A percentile compares a stretch with the other conserved stretches of the same genome.
Evolutionary conservation across 176 grass and related monocot species (phyloP).

Genomic region (Chloris gayana): DNA sequence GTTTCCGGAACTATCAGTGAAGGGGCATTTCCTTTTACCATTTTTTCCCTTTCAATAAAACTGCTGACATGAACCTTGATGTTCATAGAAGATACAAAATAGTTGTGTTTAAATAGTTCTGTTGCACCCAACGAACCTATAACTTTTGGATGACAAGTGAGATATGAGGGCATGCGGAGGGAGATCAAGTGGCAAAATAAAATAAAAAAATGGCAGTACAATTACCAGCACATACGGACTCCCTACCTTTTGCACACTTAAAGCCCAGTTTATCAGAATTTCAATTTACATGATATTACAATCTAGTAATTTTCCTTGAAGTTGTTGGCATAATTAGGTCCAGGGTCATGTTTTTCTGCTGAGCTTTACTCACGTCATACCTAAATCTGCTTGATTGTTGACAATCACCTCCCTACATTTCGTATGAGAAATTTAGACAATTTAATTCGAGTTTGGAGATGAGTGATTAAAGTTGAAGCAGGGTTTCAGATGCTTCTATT

Average conservation of each 20-base stretch:
- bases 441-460: neutral
- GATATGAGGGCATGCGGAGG: neutral
- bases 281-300: neutral
- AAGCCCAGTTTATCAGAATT: neutral
- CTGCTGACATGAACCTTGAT: neutral
- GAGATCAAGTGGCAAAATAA: too few species aligned
- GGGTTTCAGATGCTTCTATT: conserved; percentile 17
- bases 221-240: too few species aligned
- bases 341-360: neutral
- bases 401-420: conserved; percentile 24
- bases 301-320: conserved; percentile 3
- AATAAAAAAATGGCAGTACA: too few species aligned
- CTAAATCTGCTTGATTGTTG: conserved; percentile 18
- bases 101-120: neutral
- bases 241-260: neutral
- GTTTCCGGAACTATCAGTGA: neutral
- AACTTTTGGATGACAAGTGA: neutral
- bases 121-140: neutral
- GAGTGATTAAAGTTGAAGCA: conserved; percentile 7
- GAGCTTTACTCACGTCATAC: conserved; percentile 6
- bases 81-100: neutral
- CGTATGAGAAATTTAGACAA: conserved; percentile 12
- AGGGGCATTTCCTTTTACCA: neutral
- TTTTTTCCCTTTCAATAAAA: neutral
- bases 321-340: conserved; percentile 14